These are phyloP conservation scores for Aristolochia fimbriata DNA, from an alignment of 164 flowering plant species.

Conservation along the genomic window DNA sequence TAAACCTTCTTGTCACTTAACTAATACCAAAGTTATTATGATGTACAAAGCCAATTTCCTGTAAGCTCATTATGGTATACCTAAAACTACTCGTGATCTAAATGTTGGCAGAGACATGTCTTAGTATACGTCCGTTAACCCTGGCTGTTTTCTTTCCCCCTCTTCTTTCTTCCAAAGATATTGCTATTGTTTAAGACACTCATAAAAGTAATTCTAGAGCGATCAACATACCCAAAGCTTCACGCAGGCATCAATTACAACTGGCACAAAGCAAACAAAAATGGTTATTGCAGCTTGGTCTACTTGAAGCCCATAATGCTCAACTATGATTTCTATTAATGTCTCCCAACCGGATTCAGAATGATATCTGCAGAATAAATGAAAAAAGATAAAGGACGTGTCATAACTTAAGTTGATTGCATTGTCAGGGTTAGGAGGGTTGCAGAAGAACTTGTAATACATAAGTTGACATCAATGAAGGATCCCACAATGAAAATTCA, in stretches of 20 bases:
- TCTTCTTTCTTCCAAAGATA: too few relatives aligned
- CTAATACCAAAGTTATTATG: too few relatives aligned
- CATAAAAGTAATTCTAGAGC: not conserved
- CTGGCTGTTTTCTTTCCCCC: not conserved
- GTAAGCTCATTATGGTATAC: too few relatives aligned
- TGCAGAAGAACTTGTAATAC: too few relatives aligned
- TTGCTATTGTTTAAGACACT: not conserved
- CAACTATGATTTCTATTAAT: conserved; percentile 59
- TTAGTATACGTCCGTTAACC: not conserved
- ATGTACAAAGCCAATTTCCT: too few relatives aligned
- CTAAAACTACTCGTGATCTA: not conserved
- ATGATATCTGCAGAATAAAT: conserved; percentile 57
- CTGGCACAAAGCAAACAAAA: conserved; percentile 76
- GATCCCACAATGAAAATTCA: too few relatives aligned
- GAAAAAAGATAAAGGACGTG: not conserved
- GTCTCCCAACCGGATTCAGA: conserved; percentile 98
- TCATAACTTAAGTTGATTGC: not conserved
- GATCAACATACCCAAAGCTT: conserved; percentile 69
- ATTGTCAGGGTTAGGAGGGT: too few relatives aligned
- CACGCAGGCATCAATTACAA: conserved; percentile 75
- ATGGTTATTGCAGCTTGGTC: conserved; percentile 61
- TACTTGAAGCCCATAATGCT: conserved; percentile 82
- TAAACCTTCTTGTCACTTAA: too few relatives aligned
- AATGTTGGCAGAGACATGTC: not conserved
- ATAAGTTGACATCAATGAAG: too few relatives aligned